A percentile compares a stretch with the other conserved stretches of the same genome.
Evolutionary conservation across 805 yeast genomes (phyloP).

Genomic region (Candida broadrunensis): DNA sequence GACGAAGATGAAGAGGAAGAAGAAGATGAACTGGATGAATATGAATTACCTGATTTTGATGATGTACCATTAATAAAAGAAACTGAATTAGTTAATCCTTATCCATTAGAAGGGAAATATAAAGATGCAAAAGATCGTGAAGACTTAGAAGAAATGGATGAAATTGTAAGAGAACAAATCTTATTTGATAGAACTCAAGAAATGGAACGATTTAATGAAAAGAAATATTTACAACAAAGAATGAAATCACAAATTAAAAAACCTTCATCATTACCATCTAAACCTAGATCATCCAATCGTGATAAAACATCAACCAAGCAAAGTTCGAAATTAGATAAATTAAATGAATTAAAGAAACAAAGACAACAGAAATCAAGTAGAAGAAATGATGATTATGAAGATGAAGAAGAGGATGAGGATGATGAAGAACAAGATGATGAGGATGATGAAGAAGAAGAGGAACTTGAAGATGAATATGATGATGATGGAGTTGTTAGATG

Average conservation of each 20-base stretch:
- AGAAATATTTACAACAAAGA: slow-evolving; percentile 79
- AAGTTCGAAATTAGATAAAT: slow-evolving; percentile 47
- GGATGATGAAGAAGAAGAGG: slow-evolving; percentile 38
- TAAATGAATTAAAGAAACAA: slow-evolving; percentile 72
- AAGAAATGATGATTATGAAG: slow-evolving; percentile 35
- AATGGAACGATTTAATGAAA: slow-evolving; percentile 83
- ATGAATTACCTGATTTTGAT: slow-evolving; percentile 16
- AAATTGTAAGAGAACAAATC: slow-evolving; percentile 86
- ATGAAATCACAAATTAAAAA: slow-evolving; percentile 44
- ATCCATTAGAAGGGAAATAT: slow-evolving; percentile 90
- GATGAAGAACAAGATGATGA: slow-evolving; percentile 45
- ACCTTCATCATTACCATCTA: slow-evolving; percentile 10
- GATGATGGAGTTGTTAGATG: slow-evolving; percentile 34
- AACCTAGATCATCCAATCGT: slow-evolving; percentile 40
- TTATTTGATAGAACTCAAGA: slow-evolving; percentile 91
- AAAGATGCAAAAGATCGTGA: slow-evolving; percentile 77
- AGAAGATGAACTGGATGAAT: slow-evolving; percentile 27
- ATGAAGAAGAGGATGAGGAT: slow-evolving; percentile 35
- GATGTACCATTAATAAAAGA: slow-evolving; percentile 20
- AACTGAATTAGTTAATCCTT: slow-evolving; percentile 59
- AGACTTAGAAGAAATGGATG: slow-evolving; percentile 70
- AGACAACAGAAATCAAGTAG: slow-evolving; percentile 60
- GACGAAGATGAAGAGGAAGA: slow-evolving; percentile 30
- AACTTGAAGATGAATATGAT: slow-evolving; percentile 25
- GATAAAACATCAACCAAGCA: slow-evolving; percentile 26